Evolutionary conservation across 805 yeast species (phyloP).

Genomic region (Jamesozyma jinghongensis): DNA sequence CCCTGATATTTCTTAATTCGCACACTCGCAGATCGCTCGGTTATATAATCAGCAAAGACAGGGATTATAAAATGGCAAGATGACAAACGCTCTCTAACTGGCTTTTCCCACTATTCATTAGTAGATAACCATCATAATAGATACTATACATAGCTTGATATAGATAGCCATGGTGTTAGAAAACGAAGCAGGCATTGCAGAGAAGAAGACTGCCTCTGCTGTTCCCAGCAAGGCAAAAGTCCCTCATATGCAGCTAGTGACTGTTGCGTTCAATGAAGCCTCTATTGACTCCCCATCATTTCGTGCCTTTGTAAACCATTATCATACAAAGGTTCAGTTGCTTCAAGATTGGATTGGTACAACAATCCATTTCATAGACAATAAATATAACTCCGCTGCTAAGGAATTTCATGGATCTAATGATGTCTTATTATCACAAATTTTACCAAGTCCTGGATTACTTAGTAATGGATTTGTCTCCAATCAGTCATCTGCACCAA

Average conservation of each 20-base stretch:
- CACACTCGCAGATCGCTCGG: too few species aligned
- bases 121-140: too few species aligned
- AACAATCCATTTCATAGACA: conserved; percentile 34
- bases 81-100: too few species aligned
- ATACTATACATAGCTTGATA: too few species aligned
- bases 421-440: conserved; percentile 37
- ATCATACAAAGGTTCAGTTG: conserved; percentile 47
- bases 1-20: too few species aligned
- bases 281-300: conserved; percentile 60
- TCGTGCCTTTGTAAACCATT: conserved; percentile 62
- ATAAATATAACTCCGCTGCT: conserved; percentile 34
- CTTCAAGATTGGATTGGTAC: conserved; percentile 59
- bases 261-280: conserved; percentile 15
- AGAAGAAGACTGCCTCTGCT: not conserved
- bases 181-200: too few species aligned
- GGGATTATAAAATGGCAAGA: too few species aligned
- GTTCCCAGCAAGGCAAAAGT: not conserved
- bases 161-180: too few species aligned
- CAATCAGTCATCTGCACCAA: conserved; percentile 59
- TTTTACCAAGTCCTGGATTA: conserved; percentile 39
- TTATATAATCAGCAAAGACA: too few species aligned
- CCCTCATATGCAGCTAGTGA: conserved; percentile 7
- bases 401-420: conserved; percentile 40
- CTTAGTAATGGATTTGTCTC: conserved; percentile 48
- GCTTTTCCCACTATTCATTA: too few species aligned